Evolutionary conservation across 2,329 filamentous ascomycete genomes (phyloP).

Genomic region (Exophiala xenobiotica): DNA sequence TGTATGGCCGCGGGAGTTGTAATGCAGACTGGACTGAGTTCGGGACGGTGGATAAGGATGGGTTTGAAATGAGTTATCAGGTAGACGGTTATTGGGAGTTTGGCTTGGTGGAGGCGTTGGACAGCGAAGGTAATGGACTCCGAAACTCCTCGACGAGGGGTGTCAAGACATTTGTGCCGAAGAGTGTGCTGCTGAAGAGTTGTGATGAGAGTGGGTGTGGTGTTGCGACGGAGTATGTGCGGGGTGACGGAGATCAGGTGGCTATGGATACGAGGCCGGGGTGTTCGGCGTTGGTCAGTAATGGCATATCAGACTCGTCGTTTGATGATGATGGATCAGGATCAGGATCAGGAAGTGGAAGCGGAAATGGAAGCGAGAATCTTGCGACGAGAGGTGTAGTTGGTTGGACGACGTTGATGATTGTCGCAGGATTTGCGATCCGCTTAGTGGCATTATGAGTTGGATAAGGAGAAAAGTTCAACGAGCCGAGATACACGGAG

Average conservation of each 20-base stretch:
- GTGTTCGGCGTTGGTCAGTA: not conserved
- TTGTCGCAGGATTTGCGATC: too few relatives aligned
- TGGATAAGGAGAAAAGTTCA: too few relatives aligned
- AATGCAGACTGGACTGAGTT: slow-evolving; percentile 31
- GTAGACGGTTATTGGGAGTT: slow-evolving; percentile 9
- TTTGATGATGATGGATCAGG: too few relatives aligned
- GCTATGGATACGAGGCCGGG: not conserved
- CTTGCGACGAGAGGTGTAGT: not conserved
- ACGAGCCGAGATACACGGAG: too few relatives aligned
- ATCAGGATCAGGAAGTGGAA: too few relatives aligned
- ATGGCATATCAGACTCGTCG: not conserved
- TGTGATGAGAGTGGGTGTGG: slow-evolving; percentile 12
- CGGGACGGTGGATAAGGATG: slow-evolving; percentile 34
- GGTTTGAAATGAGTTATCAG: slow-evolving; percentile 39
- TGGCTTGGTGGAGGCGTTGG: slow-evolving; percentile 20
- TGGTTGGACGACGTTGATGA: not conserved
- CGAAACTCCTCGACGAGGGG: slow-evolving; percentile 14
- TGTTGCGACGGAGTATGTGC: not conserved
- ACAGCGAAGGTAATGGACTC: slow-evolving; percentile 6
- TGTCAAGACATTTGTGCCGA: slow-evolving; percentile 16
- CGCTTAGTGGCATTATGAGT: too few relatives aligned
- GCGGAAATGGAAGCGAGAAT: not conserved
- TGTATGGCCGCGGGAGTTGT: slow-evolving; percentile 29
- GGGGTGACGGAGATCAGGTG: not conserved
- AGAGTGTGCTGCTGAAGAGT: slow-evolving; percentile 3